Percentiles rank a stretch among this genome's conserved stretches.
phyloP scores from a whole-genome alignment of 169 alveolate species.

The Plasmodium chabaudi region DNA sequence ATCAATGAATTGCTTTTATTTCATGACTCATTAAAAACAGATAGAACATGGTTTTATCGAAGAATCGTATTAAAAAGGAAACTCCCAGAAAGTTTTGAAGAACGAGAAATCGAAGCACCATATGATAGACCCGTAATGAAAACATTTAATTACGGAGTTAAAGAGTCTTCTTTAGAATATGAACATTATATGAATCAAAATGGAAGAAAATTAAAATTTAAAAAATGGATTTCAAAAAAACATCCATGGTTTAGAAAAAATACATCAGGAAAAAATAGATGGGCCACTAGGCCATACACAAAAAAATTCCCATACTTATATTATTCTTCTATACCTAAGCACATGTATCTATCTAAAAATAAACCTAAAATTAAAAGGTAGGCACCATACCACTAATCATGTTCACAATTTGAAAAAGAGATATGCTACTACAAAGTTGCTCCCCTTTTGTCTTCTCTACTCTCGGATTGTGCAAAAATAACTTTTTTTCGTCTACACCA shows the following conservation, averaged over 20 bases:
- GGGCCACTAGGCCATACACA: constrained; percentile 85
- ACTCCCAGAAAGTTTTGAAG: constrained; percentile 82
- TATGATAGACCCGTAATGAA: constrained; percentile 61
- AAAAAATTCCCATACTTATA: constrained; percentile 73
- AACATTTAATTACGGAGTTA: constrained; percentile 38
- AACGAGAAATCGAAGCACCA: constrained; percentile 79
- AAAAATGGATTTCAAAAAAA: constrained; percentile 70
- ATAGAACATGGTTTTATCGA: constrained; percentile 85
- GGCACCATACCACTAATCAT: too few species aligned
- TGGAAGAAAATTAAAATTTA: constrained; percentile 48
- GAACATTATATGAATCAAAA: constrained; percentile 53
- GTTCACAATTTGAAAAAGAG: not conserved
- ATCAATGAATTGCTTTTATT: constrained; percentile 83
- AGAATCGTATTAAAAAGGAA: constrained; percentile 76
- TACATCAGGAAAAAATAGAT: constrained; percentile 80
- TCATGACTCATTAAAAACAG: constrained; percentile 84
- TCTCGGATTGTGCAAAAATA: not conserved
- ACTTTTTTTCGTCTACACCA: too few species aligned
- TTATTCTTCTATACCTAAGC: constrained; percentile 24
- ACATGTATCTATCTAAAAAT: constrained; percentile 37
- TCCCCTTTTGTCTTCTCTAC: not conserved
- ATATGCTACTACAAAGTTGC: not conserved
- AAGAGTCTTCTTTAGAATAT: constrained; percentile 68
- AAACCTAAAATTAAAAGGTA: constrained; percentile 22
- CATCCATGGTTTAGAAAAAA: constrained; percentile 87